phyloP scores from a whole-genome alignment of 305 asterid genomes.

The Plantago lanceolata region DNA sequence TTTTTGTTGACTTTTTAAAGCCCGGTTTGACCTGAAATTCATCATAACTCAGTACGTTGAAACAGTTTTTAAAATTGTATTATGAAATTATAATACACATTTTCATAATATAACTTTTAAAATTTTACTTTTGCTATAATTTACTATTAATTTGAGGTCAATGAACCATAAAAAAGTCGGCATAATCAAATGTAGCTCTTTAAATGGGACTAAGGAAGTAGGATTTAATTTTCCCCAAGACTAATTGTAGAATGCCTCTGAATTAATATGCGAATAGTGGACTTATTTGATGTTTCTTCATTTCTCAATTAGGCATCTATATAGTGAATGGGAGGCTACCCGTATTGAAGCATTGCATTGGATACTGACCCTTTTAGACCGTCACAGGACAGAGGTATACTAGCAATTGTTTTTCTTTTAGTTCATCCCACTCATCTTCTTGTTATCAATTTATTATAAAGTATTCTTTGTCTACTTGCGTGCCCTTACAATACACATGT shows the following conservation, averaged over 20 bases:
- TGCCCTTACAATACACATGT: background rate
- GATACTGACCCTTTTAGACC: conserved; percentile 71
- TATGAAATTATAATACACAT: too few relatives aligned
- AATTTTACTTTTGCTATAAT: too few relatives aligned
- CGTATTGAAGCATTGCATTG: conserved; percentile 96
- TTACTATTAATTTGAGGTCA: too few relatives aligned
- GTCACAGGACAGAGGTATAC: conserved; percentile 69
- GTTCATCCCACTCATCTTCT: conserved; percentile 11
- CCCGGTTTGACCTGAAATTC: too few relatives aligned
- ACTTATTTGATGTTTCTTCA: conserved; percentile 10
- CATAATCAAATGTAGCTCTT: too few relatives aligned
- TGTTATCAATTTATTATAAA: background rate
- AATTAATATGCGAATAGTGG: conserved; percentile 10
- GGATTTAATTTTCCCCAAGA: conserved; percentile 15
- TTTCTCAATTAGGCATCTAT: conserved; percentile 61
- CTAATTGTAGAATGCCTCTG: conserved; percentile 9
- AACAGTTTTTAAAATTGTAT: too few relatives aligned
- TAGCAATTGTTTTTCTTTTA: conserved; percentile 6
- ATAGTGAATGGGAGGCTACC: conserved; percentile 95
- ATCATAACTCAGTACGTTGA: too few relatives aligned
- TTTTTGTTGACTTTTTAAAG: too few relatives aligned
- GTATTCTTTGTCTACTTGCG: background rate
- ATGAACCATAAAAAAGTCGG: too few relatives aligned
- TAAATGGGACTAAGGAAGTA: too few relatives aligned
- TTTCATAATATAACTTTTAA: too few relatives aligned